These are phyloP conservation scores for Phyllosticta citriasiana DNA, from an alignment of 2,329 filamentous ascomycete species.

Conservation along the genomic window DNA sequence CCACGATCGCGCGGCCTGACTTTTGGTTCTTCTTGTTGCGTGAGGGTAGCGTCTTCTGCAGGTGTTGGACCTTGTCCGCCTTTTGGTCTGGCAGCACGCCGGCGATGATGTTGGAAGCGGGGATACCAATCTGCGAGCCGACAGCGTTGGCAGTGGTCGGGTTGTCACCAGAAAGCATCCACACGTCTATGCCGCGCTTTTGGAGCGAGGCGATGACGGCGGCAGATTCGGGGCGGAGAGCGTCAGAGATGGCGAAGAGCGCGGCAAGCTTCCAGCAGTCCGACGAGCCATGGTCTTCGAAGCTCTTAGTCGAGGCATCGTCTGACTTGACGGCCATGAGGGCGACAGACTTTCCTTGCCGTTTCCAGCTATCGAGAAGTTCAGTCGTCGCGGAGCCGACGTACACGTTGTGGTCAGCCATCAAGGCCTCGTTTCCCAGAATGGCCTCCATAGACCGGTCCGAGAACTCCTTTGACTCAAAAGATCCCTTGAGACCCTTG, in stretches of 20 bases:
- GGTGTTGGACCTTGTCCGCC: slow-evolving; percentile 54
- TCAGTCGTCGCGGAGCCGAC: slow-evolving; percentile 16
- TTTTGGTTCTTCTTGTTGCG: neutral
- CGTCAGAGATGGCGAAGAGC: slow-evolving; percentile 69
- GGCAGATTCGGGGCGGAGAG: slow-evolving; percentile 63
- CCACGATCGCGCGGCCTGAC: slow-evolving; percentile 47
- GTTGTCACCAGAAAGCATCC: slow-evolving; percentile 92
- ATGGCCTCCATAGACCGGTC: slow-evolving; percentile 38
- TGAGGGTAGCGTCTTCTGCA: slow-evolving; percentile 28
- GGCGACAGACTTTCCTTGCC: slow-evolving; percentile 32
- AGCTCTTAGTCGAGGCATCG: neutral
- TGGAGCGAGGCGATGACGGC: slow-evolving; percentile 56
- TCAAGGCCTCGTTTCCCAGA: slow-evolving; percentile 64
- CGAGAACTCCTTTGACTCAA: slow-evolving; percentile 23
- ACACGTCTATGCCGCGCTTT: slow-evolving; percentile 60
- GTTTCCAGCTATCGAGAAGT: slow-evolving; percentile 30
- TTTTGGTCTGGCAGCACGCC: slow-evolving; percentile 81
- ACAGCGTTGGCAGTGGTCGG: slow-evolving; percentile 73
- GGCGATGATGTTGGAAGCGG: slow-evolving; percentile 64
- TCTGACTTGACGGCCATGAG: slow-evolving; percentile 22
- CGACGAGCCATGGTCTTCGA: neutral
- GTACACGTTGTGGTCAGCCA: slow-evolving; percentile 34
- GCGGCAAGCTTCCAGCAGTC: slow-evolving; percentile 41
- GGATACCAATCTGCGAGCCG: slow-evolving; percentile 65
- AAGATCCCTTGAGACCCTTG: slow-evolving; percentile 56